phyloP scores from a whole-genome alignment of 2,329 filamentous ascomycete species.

The Pseudocercospora musae region DNA sequence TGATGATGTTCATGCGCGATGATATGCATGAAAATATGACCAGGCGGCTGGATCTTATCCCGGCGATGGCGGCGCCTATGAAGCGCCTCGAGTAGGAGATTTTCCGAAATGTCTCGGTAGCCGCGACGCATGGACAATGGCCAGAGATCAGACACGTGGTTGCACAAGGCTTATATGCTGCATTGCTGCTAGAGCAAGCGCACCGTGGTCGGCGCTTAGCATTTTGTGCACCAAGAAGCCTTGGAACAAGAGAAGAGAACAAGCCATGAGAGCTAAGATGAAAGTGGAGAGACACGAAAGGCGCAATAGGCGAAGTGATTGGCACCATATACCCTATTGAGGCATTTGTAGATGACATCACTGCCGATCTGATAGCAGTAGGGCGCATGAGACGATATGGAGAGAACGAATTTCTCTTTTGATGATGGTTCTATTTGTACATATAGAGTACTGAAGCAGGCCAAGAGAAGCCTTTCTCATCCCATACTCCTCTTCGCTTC shows the following conservation, averaged over 20 bases:
- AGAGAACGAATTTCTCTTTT: not conserved
- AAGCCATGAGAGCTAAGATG: not conserved
- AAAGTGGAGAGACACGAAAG: not conserved
- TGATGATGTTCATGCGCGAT: not conserved
- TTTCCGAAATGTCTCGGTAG: not conserved
- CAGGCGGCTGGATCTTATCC: not conserved
- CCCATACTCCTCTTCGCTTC: not conserved
- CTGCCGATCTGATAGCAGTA: not conserved
- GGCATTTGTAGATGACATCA: not conserved
- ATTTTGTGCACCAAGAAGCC: not conserved
- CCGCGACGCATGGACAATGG: not conserved
- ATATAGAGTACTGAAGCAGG: constrained; percentile 1
- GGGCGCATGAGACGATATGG: not conserved
- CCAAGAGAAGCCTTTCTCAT: not conserved
- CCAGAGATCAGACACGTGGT: not conserved
- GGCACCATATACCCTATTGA: not conserved
- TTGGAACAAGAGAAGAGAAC: not conserved
- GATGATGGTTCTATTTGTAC: not conserved
- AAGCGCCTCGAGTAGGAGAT: not conserved
- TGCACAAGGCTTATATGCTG: not conserved
- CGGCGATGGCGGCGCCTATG: not conserved
- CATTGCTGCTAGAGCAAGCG: not conserved
- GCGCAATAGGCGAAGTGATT: not conserved
- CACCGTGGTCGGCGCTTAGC: not conserved
- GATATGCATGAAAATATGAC: not conserved